Evolutionary conservation across 2,329 filamentous ascomycete species (phyloP).

Genomic region (Hymenoscyphus fructigenus): DNA sequence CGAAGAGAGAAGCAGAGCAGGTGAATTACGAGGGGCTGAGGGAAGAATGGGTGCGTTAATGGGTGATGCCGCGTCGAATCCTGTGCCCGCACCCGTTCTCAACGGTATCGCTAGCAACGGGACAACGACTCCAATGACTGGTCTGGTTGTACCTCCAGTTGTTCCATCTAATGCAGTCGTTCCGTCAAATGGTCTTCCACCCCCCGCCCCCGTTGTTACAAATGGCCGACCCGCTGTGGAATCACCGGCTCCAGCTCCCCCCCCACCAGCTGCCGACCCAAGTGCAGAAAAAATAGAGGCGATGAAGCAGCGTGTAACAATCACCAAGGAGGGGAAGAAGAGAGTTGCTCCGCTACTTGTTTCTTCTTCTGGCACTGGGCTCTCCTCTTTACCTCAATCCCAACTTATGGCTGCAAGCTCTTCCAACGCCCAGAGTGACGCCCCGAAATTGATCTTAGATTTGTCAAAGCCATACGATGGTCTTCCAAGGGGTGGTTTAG

Average conservation of each 20-base stretch:
- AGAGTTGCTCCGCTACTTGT: constrained; percentile 89
- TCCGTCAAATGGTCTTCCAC: constrained; percentile 17
- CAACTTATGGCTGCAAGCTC: constrained; percentile 75
- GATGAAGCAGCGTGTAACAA: constrained; percentile 87
- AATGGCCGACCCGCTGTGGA: constrained; percentile 30
- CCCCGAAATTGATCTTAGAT: constrained; percentile 81
- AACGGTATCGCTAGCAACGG: constrained; percentile 24
- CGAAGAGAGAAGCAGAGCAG: constrained; percentile 89
- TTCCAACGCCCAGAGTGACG: constrained; percentile 64
- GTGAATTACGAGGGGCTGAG: constrained; percentile 84
- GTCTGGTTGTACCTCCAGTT: constrained; percentile 3
- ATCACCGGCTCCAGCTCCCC: constrained; percentile 40
- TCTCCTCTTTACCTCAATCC: constrained; percentile 85
- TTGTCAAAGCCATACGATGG: constrained; percentile 93
- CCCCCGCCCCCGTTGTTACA: constrained; percentile 21
- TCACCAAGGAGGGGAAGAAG: constrained; percentile 97
- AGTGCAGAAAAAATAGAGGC: constrained; percentile 61
- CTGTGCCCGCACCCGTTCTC: constrained; percentile 34
- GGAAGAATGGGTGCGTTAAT: constrained; percentile 98
- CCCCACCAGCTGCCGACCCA: constrained; percentile 44
- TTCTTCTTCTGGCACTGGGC: constrained; percentile 81
- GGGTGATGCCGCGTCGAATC: constrained; percentile 64
- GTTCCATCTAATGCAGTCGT: constrained; percentile 5
- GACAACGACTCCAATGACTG: constrained; percentile 26
- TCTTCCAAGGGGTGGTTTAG: constrained; percentile 83